Conservation (phyloP, 108 stramenopile genomes). For the Nitzschia sp. region DNA sequence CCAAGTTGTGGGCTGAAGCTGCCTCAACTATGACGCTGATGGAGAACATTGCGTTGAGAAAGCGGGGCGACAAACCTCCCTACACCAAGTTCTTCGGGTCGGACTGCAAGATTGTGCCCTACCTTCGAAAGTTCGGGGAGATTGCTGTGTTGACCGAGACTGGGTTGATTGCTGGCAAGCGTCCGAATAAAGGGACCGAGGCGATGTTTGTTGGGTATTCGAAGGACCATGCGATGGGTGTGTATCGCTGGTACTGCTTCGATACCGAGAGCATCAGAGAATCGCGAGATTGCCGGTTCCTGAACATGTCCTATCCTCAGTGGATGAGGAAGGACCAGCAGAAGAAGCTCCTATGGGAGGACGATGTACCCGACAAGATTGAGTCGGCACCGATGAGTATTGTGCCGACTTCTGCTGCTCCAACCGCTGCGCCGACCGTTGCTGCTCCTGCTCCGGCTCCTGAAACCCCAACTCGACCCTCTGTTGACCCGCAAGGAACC, state of each 20-base stretch:
- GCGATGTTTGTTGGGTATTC: conserved; percentile 16
- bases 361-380: not conserved
- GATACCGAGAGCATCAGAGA: not conserved
- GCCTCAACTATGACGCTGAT: not conserved
- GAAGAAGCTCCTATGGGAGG: not conserved
- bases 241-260: conserved; percentile 7
- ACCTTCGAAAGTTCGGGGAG: conserved; percentile 10
- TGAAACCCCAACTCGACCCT: not conserved
- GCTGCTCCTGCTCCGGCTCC: not conserved
- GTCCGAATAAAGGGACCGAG: not conserved
- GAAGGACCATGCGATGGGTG: not conserved
- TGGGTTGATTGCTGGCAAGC: not conserved
- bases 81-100: not conserved
- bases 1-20: conserved; percentile 3
- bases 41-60: not conserved
- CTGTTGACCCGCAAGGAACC: not conserved
- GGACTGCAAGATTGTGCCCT: not conserved
- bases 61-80: not conserved
- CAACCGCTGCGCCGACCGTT: too few species aligned
- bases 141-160: not conserved
- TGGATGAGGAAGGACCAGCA: not conserved
- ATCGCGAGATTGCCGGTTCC: not conserved
- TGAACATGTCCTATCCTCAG: not conserved
- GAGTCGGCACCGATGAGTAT: not conserved
- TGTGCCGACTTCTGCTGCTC: not conserved